Percentiles rank a stretch among this genome's conserved stretches.
phyloP scores from a whole-genome alignment of 1,284 basidiomycete genomes.

The Trichosporon sp. region DNA sequence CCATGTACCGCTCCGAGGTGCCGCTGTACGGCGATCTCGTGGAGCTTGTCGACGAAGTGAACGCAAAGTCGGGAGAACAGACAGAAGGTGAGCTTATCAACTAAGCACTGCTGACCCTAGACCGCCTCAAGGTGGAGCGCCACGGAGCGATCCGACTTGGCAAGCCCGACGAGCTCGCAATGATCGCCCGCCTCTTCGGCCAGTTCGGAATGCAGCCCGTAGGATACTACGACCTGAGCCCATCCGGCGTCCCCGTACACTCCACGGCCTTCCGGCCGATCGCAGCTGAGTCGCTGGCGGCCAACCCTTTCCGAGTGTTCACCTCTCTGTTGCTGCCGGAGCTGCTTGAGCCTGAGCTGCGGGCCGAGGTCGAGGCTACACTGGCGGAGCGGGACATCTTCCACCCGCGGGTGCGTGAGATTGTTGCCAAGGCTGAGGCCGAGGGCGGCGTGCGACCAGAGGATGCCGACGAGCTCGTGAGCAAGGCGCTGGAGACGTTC shows the following conservation, averaged over 20 bases:
- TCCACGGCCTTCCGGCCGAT: conserved; percentile 49
- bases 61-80: conserved; percentile 19
- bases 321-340: conserved; percentile 46
- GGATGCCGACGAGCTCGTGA: conserved; percentile 38
- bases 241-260: conserved; percentile 48
- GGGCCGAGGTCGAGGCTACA: conserved; percentile 31
- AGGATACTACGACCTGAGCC: conserved; percentile 49
- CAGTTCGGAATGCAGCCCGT: conserved; percentile 48
- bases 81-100: conserved; percentile 9
- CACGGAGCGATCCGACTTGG: conserved; percentile 51
- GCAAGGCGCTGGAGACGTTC: conserved; percentile 46
- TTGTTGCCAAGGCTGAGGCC: conserved; percentile 39
- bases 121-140: conserved; percentile 46
- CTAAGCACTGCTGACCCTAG: conserved; percentile 16
- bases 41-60: conserved; percentile 46
- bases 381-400: conserved; percentile 44
- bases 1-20: conserved; percentile 48
- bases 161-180: conserved; percentile 41
- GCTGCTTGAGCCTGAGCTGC: conserved; percentile 36
- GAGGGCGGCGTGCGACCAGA: conserved; percentile 27
- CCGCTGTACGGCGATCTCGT: conserved; percentile 49
- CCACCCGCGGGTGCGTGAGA: conserved; percentile 29
- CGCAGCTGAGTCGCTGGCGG: conserved; percentile 28
- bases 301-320: conserved; percentile 50
- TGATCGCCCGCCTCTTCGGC: conserved; percentile 45